A percentile compares a stretch with the other conserved stretches of the same genome.
Conservation (phyloP, 1,139 yeast genomes). For the Debaryomycetaceae sp. region DNA sequence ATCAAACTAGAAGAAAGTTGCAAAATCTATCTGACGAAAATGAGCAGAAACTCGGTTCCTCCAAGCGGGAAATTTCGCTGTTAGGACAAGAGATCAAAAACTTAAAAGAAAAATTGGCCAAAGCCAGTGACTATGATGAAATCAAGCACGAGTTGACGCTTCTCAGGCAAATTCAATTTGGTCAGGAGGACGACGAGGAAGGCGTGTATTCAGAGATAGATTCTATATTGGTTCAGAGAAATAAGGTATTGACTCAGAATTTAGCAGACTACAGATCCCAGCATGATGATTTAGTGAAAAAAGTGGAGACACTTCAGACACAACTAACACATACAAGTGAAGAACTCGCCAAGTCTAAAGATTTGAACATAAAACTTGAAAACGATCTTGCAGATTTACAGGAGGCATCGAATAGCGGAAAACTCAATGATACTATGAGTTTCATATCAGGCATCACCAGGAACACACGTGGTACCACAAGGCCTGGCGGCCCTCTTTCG, state of each 20-base stretch:
- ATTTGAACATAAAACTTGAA: slow-evolving; percentile 62
- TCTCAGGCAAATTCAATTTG: slow-evolving; percentile 74
- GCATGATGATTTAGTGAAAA: slow-evolving; percentile 37
- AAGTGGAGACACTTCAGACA: slow-evolving; percentile 39
- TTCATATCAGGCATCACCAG: slow-evolving; percentile 60
- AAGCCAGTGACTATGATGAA: slow-evolving; percentile 68
- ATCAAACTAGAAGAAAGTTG: slow-evolving; percentile 41
- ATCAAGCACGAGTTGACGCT: slow-evolving; percentile 71
- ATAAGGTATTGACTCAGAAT: slow-evolving; percentile 59
- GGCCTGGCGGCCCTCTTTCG: slow-evolving; percentile 40
- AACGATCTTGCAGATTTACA: slow-evolving; percentile 60
- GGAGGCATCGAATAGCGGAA: slow-evolving; percentile 30
- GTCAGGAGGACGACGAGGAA: slow-evolving; percentile 29
- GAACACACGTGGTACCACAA: slow-evolving; percentile 34
- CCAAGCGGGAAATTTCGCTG: slow-evolving; percentile 46
- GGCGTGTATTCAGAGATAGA: slow-evolving; percentile 28
- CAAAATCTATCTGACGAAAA: slow-evolving; percentile 32
- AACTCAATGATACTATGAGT: slow-evolving; percentile 64
- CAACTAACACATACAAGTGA: slow-evolving; percentile 31
- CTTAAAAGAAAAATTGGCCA: slow-evolving; percentile 44
- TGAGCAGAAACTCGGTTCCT: slow-evolving; percentile 27
- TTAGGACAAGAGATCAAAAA: slow-evolving; percentile 49
- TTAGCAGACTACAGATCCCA: slow-evolving; percentile 55
- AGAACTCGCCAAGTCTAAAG: slow-evolving; percentile 33
- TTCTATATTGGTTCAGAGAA: slow-evolving; percentile 53